Percentiles rank a stretch among this genome's conserved stretches.
phyloP scores from a whole-genome alignment of 2,329 filamentous ascomycete genomes.

The Xylogone sp. region DNA sequence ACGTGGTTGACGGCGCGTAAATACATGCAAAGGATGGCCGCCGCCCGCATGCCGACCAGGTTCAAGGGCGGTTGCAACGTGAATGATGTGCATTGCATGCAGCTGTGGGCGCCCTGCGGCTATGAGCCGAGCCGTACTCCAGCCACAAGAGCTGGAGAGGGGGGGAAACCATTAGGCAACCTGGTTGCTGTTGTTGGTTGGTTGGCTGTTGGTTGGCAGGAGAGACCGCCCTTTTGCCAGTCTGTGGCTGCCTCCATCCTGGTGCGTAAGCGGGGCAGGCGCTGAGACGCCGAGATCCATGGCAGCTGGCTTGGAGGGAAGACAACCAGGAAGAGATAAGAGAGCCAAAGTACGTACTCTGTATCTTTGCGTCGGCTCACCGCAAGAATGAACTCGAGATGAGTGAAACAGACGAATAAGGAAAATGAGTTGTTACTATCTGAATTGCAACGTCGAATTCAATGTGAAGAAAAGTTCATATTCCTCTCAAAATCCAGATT shows the following conservation, averaged over 20 bases:
- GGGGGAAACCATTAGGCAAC: background rate
- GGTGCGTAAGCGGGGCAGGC: slow-evolving; percentile 5
- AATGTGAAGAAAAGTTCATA: too few relatives aligned
- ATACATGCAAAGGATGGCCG: background rate
- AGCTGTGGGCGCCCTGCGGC: background rate
- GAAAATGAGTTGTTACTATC: too few relatives aligned
- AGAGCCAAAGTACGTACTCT: background rate
- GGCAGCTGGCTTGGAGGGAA: background rate
- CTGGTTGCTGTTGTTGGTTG: background rate
- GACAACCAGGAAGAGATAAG: background rate
- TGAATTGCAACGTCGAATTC: too few relatives aligned
- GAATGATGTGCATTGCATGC: background rate
- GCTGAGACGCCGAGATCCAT: slow-evolving; percentile 3
- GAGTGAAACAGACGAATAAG: too few relatives aligned
- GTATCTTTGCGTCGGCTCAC: background rate
- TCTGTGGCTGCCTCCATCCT: slow-evolving; percentile 6
- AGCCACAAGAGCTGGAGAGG: background rate
- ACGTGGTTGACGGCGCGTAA: background rate
- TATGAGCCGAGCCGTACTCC: background rate
- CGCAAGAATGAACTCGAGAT: too few relatives aligned
- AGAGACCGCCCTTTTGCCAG: background rate
- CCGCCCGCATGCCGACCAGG: background rate
- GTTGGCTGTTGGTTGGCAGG: background rate
- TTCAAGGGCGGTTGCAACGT: background rate
- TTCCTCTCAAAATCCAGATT: too few relatives aligned